A percentile compares a stretch with the other conserved stretches of the same genome.
Evolutionary conservation across 495 filamentous ascomycete genomes (phyloP).

Genomic region (Trichoderma orchidacearum): DNA sequence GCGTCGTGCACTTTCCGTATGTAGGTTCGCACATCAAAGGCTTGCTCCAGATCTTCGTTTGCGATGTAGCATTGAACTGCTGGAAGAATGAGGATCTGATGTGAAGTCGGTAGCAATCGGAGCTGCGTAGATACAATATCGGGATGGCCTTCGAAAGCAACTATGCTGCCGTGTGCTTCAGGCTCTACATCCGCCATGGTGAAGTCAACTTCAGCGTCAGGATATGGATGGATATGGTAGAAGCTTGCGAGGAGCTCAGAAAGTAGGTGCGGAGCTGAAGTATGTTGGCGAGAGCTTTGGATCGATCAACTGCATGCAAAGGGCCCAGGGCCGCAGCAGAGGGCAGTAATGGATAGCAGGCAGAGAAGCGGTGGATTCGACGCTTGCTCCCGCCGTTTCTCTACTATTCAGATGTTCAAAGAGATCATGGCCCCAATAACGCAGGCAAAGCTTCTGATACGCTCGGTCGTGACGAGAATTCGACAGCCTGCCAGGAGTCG

Average conservation of each 20-base stretch:
- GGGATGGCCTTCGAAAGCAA: slow-evolving; percentile 35
- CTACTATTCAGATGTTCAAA: neutral
- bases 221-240: neutral
- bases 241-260: neutral
- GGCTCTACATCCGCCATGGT: neutral
- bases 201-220: neutral
- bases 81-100: slow-evolving; percentile 34
- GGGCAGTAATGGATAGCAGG: neutral
- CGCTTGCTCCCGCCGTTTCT: neutral
- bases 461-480: neutral
- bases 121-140: slow-evolving; percentile 36
- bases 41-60: slow-evolving; percentile 5
- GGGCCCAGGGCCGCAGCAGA: neutral
- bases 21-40: slow-evolving; percentile 21
- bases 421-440: neutral
- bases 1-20: slow-evolving; percentile 28
- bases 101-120: slow-evolving; percentile 32
- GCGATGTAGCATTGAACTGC: slow-evolving; percentile 21
- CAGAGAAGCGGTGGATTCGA: neutral
- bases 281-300: neutral
- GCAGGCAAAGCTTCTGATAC: neutral
- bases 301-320: neutral
- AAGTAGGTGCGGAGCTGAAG: neutral
- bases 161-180: slow-evolving; percentile 23
- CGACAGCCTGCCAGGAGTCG: neutral